Evolutionary conservation across 805 yeast species (phyloP).

Genomic region (Jamesozyma hellenica): DNA sequence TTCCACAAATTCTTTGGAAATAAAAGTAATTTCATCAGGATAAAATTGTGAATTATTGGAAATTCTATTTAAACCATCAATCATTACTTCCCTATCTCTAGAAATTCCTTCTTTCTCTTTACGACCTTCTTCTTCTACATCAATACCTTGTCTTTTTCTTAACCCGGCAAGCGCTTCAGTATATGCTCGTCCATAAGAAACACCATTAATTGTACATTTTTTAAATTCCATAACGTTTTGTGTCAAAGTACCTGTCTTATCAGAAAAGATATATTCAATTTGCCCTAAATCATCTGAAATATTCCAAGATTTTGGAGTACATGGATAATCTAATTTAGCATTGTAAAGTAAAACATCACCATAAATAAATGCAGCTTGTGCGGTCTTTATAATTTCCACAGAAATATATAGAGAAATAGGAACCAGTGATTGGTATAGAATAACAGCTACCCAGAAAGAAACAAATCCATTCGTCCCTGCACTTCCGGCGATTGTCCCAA

Average conservation of each 20-base stretch:
- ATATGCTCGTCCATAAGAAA: constrained; percentile 66
- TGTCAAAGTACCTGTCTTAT: constrained; percentile 76
- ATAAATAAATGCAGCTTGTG: constrained; percentile 71
- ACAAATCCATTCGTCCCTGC: constrained; percentile 62
- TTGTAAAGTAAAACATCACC: constrained; percentile 68
- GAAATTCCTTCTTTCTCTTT: constrained; percentile 44
- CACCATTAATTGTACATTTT: constrained; percentile 67
- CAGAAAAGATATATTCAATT: constrained; percentile 75
- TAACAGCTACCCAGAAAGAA: constrained; percentile 65
- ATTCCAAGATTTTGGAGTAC: constrained; percentile 78
- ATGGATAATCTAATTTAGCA: constrained; percentile 61
- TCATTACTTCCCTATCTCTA: constrained; percentile 52
- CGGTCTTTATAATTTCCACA: constrained; percentile 71
- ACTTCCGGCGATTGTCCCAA: constrained; percentile 55
- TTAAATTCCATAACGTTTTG: constrained; percentile 82
- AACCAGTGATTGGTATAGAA: constrained; percentile 67
- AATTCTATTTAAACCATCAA: constrained; percentile 34
- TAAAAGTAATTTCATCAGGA: constrained; percentile 58
- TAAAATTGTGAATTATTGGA: constrained; percentile 33
- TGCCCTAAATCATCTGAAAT: constrained; percentile 82
- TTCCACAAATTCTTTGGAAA: constrained; percentile 54
- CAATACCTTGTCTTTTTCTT: constrained; percentile 67
- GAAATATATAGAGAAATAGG: constrained; percentile 78
- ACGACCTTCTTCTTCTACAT: constrained; percentile 52
- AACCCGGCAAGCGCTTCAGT: constrained; percentile 78